These are phyloP conservation scores for Syncephalastrum sp. DNA, from an alignment of 371 early-diverging fungal species.

Conservation along the genomic window DNA sequence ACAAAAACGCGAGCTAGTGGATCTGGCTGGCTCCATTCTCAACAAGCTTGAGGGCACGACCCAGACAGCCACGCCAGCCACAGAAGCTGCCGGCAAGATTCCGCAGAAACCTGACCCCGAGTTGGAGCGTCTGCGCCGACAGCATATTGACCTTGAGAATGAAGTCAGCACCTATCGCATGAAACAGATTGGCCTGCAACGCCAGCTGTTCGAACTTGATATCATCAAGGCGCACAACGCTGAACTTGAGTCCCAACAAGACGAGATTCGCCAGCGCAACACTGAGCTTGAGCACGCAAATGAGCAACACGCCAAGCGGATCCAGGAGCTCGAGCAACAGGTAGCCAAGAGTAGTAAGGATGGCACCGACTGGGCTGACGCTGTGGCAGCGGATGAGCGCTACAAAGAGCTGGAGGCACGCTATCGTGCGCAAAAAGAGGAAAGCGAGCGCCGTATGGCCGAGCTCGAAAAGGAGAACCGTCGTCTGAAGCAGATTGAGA, in stretches of 20 bases:
- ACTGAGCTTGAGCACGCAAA: slow-evolving; percentile 21
- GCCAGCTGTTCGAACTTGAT: slow-evolving; percentile 28
- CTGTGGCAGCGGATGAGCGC: slow-evolving; percentile 8
- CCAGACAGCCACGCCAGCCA: slow-evolving; percentile 1
- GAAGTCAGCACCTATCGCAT: slow-evolving; percentile 16
- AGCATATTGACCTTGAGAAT: slow-evolving; percentile 23
- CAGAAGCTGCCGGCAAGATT: slow-evolving; percentile 11
- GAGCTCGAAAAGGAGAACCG: slow-evolving; percentile 23
- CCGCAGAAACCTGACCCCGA: slow-evolving; percentile 12
- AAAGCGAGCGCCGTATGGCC: background rate
- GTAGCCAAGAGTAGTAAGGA: slow-evolving; percentile 2
- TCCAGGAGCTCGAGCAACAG: slow-evolving; percentile 15
- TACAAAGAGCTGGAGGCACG: slow-evolving; percentile 18
- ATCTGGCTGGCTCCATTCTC: slow-evolving; percentile 21
- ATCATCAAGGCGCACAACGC: slow-evolving; percentile 14
- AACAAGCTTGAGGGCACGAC: slow-evolving; percentile 14
- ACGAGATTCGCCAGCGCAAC: background rate
- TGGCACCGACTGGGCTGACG: too few relatives aligned
- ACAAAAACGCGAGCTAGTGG: slow-evolving; percentile 36
- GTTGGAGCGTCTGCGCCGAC: slow-evolving; percentile 14
- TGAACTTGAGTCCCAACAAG: slow-evolving; percentile 15
- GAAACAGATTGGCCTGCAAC: slow-evolving; percentile 20
- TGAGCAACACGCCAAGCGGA: slow-evolving; percentile 11
- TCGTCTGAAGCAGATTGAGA: slow-evolving; percentile 27
- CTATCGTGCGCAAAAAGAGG: slow-evolving; percentile 2